Evolutionary conservation across 2,329 filamentous ascomycete species (phyloP).

Genomic region (Exophiala sp.): DNA sequence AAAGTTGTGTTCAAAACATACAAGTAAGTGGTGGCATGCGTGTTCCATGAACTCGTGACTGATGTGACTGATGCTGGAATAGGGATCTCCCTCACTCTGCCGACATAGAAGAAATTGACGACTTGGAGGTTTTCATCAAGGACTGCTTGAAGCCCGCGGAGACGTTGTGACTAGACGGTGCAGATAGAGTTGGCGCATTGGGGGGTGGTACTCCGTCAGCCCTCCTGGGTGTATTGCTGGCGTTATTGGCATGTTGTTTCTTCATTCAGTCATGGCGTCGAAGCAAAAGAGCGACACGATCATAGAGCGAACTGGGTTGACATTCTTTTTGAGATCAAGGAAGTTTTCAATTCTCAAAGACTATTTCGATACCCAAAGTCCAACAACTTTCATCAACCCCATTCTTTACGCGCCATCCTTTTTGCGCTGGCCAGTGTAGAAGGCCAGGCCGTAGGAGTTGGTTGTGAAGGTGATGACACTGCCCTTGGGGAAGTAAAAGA

Average conservation of each 20-base stretch:
- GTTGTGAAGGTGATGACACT: slow-evolving; percentile 61
- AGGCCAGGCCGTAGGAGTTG: slow-evolving; percentile 57
- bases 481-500: slow-evolving; percentile 64
- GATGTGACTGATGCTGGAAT: slow-evolving; percentile 2
- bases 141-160: slow-evolving; percentile 30
- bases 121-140: slow-evolving; percentile 63
- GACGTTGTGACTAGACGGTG: slow-evolving; percentile 13
- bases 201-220: neutral
- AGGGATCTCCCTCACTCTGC: slow-evolving; percentile 71
- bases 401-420: slow-evolving; percentile 28
- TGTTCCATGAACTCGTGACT: neutral
- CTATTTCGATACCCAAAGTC: slow-evolving; percentile 1
- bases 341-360: neutral
- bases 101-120: slow-evolving; percentile 69
- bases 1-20: slow-evolving; percentile 72
- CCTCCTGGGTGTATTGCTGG: slow-evolving; percentile 5
- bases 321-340: neutral
- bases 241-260: slow-evolving; percentile 4
- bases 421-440: slow-evolving; percentile 41
- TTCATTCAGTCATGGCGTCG: slow-evolving; percentile 10
- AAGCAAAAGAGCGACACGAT: slow-evolving; percentile 3
- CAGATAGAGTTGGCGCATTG: neutral
- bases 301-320: slow-evolving; percentile 9
- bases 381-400: neutral
- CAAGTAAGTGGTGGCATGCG: slow-evolving; percentile 43